Percentiles rank a stretch among this genome's conserved stretches.
Evolutionary conservation across 306 rosid species (phyloP).

Genomic region (Chamaecrista fasciculata): DNA sequence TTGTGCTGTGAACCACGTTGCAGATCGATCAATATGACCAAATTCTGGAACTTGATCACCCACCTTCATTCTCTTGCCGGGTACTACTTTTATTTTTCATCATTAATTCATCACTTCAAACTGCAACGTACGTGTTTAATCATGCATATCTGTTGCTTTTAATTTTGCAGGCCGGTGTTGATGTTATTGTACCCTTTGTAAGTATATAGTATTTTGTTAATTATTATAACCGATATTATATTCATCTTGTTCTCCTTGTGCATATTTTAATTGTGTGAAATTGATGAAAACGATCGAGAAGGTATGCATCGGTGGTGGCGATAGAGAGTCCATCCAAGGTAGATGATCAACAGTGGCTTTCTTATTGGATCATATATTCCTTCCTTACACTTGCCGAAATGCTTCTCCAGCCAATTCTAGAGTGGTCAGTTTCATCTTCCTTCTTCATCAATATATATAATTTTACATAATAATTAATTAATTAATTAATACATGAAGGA

Average conservation of each 20-base stretch:
- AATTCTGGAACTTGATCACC: slow-evolving; percentile 56
- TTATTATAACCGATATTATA: too few species aligned
- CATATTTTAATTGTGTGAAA: too few species aligned
- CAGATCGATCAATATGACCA: slow-evolving; percentile 64
- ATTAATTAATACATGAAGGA: slow-evolving; percentile 34
- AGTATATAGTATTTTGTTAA: too few species aligned
- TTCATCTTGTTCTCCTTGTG: too few species aligned
- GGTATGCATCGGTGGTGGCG: slow-evolving; percentile 93
- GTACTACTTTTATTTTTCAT: slow-evolving; percentile 26
- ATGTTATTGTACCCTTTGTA: slow-evolving; percentile 83
- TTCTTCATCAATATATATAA: neutral
- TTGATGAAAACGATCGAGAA: slow-evolving; percentile 8
- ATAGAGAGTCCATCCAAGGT: slow-evolving; percentile 70
- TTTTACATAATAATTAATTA: too few species aligned
- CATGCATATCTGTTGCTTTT: neutral
- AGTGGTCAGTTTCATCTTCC: slow-evolving; percentile 64
- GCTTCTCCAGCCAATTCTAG: slow-evolving; percentile 60
- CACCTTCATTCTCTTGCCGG: slow-evolving; percentile 86
- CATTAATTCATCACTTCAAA: neutral
- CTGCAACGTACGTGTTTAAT: neutral
- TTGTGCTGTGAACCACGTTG: neutral
- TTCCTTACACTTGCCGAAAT: slow-evolving; percentile 84
- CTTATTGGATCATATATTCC: slow-evolving; percentile 93
- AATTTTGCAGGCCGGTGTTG: slow-evolving; percentile 65
- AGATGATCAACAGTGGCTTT: slow-evolving; percentile 92